These are phyloP conservation scores for Parietichytrium sp. DNA, from an alignment of 108 stramenopile species.

Conservation along the genomic window DNA sequence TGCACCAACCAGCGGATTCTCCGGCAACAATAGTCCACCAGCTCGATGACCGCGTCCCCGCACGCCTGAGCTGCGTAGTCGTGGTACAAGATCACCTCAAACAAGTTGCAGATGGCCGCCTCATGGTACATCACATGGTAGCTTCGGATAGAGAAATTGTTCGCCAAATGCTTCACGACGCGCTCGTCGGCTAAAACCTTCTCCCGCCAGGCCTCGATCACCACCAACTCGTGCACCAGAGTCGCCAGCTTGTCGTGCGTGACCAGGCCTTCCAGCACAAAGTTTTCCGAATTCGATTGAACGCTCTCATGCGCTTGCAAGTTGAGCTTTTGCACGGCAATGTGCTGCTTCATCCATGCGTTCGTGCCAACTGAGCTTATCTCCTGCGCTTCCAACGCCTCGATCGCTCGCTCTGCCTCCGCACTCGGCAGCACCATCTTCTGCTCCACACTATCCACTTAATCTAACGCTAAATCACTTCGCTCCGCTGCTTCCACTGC, in stretches of 20 bases:
- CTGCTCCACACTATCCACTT: too few relatives aligned
- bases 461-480: too few relatives aligned
- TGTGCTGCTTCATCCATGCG: constrained; percentile 45
- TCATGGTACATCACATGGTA: constrained; percentile 65
- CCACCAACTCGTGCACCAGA: constrained; percentile 57
- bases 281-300: constrained; percentile 56
- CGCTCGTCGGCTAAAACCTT: constrained; percentile 42
- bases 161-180: constrained; percentile 41
- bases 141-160: constrained; percentile 46
- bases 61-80: constrained; percentile 53
- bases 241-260: constrained; percentile 58
- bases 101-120: constrained; percentile 59
- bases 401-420: constrained; percentile 21
- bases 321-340: constrained; percentile 57
- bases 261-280: constrained; percentile 60
- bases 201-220: constrained; percentile 63
- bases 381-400: background rate
- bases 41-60: constrained; percentile 54
- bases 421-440: constrained; percentile 34
- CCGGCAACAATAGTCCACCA: constrained; percentile 63
- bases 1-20: constrained; percentile 52
- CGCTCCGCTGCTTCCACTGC: too few relatives aligned
- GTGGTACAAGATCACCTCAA: constrained; percentile 62
- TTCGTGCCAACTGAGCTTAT: background rate
- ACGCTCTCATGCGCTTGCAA: constrained; percentile 67